phyloP scores from a whole-genome alignment of 2,329 filamentous ascomycete genomes.

The Bimuria novae-zelandiae region DNA sequence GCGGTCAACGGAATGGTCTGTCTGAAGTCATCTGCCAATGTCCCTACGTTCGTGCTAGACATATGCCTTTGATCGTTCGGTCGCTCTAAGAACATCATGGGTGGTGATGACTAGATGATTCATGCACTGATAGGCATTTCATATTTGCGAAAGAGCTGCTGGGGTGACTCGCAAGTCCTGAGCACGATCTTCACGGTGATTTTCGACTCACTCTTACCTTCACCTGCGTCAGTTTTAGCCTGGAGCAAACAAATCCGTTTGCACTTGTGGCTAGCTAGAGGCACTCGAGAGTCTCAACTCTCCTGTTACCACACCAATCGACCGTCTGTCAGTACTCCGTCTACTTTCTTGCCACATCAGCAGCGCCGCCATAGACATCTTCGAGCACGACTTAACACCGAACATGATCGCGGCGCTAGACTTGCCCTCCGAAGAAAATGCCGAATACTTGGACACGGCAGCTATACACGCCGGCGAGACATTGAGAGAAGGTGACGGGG shows the following conservation, averaged over 20 bases:
- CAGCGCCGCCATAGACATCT: background rate
- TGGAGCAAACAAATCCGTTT: background rate
- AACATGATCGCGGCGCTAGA: background rate
- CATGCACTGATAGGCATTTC: too few relatives aligned
- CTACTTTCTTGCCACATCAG: background rate
- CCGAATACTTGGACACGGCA: background rate
- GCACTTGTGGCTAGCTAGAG: background rate
- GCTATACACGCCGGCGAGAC: background rate
- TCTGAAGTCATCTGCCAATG: too few relatives aligned
- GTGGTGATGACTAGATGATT: too few relatives aligned
- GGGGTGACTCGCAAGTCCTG: too few relatives aligned
- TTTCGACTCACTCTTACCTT: background rate
- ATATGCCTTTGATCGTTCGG: too few relatives aligned
- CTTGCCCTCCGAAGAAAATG: background rate
- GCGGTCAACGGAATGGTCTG: too few relatives aligned
- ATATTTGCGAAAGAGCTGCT: too few relatives aligned
- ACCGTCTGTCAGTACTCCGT: background rate
- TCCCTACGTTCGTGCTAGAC: too few relatives aligned
- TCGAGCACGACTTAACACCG: background rate
- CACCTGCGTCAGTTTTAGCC: background rate
- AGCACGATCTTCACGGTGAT: too few relatives aligned
- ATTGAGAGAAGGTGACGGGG: background rate
- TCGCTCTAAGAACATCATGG: too few relatives aligned
- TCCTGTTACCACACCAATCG: background rate
- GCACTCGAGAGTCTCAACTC: too few relatives aligned